Evolutionary conservation across 1,284 basidiomycete genomes (phyloP).

Genomic region (Gymnopus androsaceus): DNA sequence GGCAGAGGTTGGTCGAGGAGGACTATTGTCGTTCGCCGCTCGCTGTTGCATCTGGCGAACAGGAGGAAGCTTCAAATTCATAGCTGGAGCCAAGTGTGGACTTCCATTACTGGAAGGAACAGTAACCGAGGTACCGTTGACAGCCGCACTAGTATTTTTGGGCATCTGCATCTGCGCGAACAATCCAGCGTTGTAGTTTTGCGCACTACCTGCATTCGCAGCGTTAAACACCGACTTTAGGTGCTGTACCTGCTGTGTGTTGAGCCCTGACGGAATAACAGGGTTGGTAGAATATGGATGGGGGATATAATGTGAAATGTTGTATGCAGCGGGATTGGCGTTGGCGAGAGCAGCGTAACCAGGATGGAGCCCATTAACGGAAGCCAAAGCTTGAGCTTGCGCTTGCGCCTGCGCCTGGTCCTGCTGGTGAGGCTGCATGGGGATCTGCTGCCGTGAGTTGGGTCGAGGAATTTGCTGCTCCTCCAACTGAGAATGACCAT

Average conservation of each 20-base stretch:
- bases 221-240: slow-evolving; percentile 12
- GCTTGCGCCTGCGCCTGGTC: background rate
- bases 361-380: background rate
- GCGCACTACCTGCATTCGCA: slow-evolving; percentile 1
- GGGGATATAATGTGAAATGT: slow-evolving; percentile 4
- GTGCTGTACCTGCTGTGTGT: slow-evolving; percentile 15
- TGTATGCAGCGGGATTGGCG: slow-evolving; percentile 6
- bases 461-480: background rate
- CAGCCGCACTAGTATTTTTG: background rate
- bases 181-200: slow-evolving; percentile 7
- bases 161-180: slow-evolving; percentile 11
- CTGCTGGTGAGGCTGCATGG: background rate
- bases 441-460: background rate
- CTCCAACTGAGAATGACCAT: background rate
- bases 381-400: background rate
- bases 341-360: slow-evolving; percentile 5
- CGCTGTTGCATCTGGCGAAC: slow-evolving; percentile 8
- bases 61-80: slow-evolving; percentile 14
- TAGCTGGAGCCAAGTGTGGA: slow-evolving; percentile 4
- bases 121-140: background rate
- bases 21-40: background rate
- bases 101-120: background rate
- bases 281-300: slow-evolving; percentile 1
- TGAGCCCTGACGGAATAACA: background rate
- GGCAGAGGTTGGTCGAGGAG: slow-evolving; percentile 11